A percentile compares a stretch with the other conserved stretches of the same genome.
Conservation (phyloP, 208 protist genomes). For the Acanthamoeba sp. region DNA sequence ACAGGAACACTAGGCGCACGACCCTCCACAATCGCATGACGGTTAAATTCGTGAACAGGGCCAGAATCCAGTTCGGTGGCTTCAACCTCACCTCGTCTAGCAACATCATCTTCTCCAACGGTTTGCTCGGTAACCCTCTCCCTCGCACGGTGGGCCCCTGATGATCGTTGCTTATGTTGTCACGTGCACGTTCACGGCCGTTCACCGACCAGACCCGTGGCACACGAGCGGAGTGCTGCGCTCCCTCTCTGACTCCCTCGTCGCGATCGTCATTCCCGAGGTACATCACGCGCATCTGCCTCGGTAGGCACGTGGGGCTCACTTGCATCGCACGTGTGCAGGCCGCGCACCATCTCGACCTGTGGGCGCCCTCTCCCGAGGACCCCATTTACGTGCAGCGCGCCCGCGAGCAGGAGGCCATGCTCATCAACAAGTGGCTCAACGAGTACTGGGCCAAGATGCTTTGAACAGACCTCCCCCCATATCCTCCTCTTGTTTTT, state of each 20-base stretch:
- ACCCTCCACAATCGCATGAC: no score
- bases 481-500: no score
- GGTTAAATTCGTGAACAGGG: background rate
- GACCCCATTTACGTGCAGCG: background rate
- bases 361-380: background rate
- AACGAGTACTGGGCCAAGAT: constrained; percentile 66
- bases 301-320: no score
- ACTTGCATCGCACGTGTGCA: no score
- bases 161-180: background rate
- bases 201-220: constrained; percentile 86
- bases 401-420: background rate
- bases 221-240: constrained; percentile 76
- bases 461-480: background rate
- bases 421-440: background rate
- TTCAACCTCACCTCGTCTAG: background rate
- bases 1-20: background rate
- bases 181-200: background rate
- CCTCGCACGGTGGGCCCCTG: no score
- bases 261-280: constrained; percentile 66
- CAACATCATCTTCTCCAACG: constrained; percentile 93
- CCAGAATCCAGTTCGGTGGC: constrained; percentile 30
- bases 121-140: constrained; percentile 80
- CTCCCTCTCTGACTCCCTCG: constrained; percentile 70
- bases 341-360: background rate
- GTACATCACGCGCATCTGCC: background rate